A percentile compares a stretch with the other conserved stretches of the same genome.
Evolutionary conservation across 345 rosid genomes (phyloP).

Genomic region (Theobroma cacao): DNA sequence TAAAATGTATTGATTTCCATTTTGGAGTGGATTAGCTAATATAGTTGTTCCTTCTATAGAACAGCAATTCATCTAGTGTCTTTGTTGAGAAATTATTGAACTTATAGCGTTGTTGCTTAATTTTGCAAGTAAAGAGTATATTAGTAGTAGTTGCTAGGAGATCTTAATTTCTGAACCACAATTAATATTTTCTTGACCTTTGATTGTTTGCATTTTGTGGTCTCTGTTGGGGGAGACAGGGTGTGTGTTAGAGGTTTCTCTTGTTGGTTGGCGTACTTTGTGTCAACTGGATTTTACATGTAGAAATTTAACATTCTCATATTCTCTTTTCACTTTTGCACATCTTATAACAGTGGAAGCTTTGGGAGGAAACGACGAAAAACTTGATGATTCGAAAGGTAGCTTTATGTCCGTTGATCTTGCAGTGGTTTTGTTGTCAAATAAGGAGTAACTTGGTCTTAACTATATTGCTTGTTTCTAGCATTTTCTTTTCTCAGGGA

Average conservation of each 20-base stretch:
- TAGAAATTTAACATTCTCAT: background rate
- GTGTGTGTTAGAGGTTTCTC: background rate
- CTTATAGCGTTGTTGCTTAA: background rate
- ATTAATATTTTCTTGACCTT: background rate
- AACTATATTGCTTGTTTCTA: background rate
- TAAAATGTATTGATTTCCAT: too few species aligned
- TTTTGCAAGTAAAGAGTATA: background rate
- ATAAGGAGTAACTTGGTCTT: background rate
- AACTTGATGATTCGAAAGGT: conserved; percentile 53
- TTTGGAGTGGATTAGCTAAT: too few species aligned
- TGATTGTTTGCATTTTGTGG: background rate
- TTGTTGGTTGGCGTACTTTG: background rate
- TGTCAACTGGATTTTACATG: background rate
- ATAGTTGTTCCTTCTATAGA: too few species aligned
- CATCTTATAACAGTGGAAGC: conserved; percentile 35
- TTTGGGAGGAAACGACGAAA: conserved; percentile 39
- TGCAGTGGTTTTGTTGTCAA: background rate
- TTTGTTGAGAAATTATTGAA: background rate
- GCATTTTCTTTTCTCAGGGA: background rate
- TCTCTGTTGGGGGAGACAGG: background rate
- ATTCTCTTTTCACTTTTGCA: background rate
- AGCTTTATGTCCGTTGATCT: background rate
- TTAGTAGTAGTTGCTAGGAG: background rate
- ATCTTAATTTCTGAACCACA: background rate
- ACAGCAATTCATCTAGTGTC: background rate